A percentile compares a stretch with the other conserved stretches of the same genome.
Evolutionary conservation across 2,329 filamentous ascomycete species (phyloP).

Genomic region (Sordariomycetes sp.): DNA sequence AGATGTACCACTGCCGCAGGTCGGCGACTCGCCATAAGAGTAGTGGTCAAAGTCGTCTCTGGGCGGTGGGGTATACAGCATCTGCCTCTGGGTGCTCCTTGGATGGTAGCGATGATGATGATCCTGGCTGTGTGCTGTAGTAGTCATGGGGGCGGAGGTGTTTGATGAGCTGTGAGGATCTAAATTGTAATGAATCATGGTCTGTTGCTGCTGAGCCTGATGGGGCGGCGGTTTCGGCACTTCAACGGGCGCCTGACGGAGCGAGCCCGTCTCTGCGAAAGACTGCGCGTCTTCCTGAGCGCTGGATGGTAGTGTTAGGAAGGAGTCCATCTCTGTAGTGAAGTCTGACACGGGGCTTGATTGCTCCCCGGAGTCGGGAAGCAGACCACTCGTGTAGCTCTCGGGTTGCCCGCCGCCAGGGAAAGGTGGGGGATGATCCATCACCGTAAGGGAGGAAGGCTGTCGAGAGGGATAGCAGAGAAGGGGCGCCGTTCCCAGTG

Average conservation of each 20-base stretch:
- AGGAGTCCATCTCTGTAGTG: constrained; percentile 4
- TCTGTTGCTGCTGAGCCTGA: constrained; percentile 7
- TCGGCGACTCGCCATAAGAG: constrained; percentile 22
- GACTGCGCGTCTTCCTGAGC: constrained; percentile 4
- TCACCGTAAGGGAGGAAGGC: not conserved
- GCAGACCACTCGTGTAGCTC: constrained; percentile 20
- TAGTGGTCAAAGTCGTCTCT: constrained; percentile 27
- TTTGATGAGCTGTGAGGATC: not conserved
- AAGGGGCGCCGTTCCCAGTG: no score
- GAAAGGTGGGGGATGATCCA: constrained; percentile 12
- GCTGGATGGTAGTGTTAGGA: not conserved
- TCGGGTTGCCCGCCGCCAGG: constrained; percentile 15
- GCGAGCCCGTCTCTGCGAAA: constrained; percentile 12
- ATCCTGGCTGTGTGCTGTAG: constrained; percentile 1
- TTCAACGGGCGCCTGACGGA: constrained; percentile 7
- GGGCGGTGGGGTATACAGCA: constrained; percentile 25
- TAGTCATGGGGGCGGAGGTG: constrained; percentile 8
- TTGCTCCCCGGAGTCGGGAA: constrained; percentile 15
- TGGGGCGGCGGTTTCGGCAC: constrained; percentile 5
- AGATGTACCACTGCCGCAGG: constrained; percentile 11
- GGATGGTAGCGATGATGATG: constrained; percentile 10
- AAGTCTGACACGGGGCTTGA: constrained; percentile 16
- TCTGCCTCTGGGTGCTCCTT: constrained; percentile 12
- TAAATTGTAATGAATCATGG: not conserved
- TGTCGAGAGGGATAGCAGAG: no score